Conservation (phyloP, 2,329 filamentous ascomycete genomes). For the Dothideomycetes sp. region DNA sequence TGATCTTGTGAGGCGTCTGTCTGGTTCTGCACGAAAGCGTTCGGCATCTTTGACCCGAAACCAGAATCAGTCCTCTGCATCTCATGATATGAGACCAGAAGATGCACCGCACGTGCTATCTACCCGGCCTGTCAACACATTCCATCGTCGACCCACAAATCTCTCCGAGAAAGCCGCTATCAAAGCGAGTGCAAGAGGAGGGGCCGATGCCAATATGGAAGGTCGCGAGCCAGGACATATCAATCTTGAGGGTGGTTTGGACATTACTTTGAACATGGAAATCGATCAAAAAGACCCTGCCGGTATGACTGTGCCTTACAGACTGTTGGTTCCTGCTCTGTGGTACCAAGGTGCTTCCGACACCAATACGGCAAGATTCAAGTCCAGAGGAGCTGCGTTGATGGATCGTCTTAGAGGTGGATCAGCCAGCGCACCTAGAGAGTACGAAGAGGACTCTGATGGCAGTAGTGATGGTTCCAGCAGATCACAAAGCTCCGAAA, state of each 20-base stretch:
- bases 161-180: slow-evolving; percentile 32
- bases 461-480: background rate
- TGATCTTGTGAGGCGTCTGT: slow-evolving; percentile 35
- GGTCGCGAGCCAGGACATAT: slow-evolving; percentile 49
- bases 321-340: slow-evolving; percentile 73
- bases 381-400: slow-evolving; percentile 14
- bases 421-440: background rate
- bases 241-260: slow-evolving; percentile 72
- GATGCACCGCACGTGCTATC: slow-evolving; percentile 13
- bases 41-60: slow-evolving; percentile 14
- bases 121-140: slow-evolving; percentile 27
- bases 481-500: background rate
- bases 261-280: slow-evolving; percentile 84
- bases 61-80: slow-evolving; percentile 10
- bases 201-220: slow-evolving; percentile 48
- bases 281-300: slow-evolving; percentile 75
- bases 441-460: background rate
- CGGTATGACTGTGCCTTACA: slow-evolving; percentile 80
- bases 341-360: slow-evolving; percentile 33
- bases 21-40: slow-evolving; percentile 21
- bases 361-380: slow-evolving; percentile 20
- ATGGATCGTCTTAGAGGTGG: slow-evolving; percentile 17
- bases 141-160: slow-evolving; percentile 37
- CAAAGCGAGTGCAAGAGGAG: slow-evolving; percentile 32
- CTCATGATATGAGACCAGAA: background rate